These are phyloP conservation scores for Clavispora carvajalis DNA, from an alignment of 805 yeast genomes.

Conservation along the genomic window DNA sequence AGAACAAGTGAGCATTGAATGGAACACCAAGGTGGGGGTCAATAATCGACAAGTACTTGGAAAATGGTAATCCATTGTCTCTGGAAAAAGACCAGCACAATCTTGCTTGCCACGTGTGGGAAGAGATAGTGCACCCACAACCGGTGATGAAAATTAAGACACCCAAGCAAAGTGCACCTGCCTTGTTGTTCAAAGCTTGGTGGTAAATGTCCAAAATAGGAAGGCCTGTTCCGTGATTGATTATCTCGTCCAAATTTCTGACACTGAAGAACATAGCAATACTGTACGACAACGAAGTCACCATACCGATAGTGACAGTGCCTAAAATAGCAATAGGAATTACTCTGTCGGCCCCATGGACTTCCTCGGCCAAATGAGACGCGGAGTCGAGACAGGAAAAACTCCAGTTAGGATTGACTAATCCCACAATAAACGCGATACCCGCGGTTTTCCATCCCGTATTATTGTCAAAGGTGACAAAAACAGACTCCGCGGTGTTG, in stretches of 20 bases:
- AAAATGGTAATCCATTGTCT: conserved; percentile 40
- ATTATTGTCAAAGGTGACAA: conserved; percentile 18
- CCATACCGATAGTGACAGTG: conserved; percentile 37
- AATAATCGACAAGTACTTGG: conserved; percentile 32
- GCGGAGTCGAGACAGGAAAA: conserved; percentile 39
- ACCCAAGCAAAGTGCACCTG: conserved; percentile 35
- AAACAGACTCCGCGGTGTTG: conserved; percentile 27
- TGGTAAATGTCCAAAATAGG: conserved; percentile 38
- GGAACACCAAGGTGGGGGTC: conserved; percentile 37
- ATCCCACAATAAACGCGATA: conserved; percentile 18
- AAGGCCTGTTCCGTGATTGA: conserved; percentile 28
- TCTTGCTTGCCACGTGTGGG: conserved; percentile 42
- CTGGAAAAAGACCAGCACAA: conserved; percentile 40
- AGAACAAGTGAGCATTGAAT: conserved; percentile 35
- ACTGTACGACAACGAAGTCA: conserved; percentile 34
- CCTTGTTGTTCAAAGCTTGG: conserved; percentile 31
- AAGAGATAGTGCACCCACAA: conserved; percentile 34
- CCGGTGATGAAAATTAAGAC: conserved; percentile 31
- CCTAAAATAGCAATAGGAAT: conserved; percentile 37
- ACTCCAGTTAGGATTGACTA: conserved; percentile 20
- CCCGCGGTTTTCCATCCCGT: conserved; percentile 20
- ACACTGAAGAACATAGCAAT: conserved; percentile 38
- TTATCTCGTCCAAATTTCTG: conserved; percentile 25
- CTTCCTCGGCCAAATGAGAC: conserved; percentile 40
- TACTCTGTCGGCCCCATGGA: conserved; percentile 30